Evolutionary conservation across 2,329 filamentous ascomycete species (phyloP).

Genomic region (Penicillium sp.): DNA sequence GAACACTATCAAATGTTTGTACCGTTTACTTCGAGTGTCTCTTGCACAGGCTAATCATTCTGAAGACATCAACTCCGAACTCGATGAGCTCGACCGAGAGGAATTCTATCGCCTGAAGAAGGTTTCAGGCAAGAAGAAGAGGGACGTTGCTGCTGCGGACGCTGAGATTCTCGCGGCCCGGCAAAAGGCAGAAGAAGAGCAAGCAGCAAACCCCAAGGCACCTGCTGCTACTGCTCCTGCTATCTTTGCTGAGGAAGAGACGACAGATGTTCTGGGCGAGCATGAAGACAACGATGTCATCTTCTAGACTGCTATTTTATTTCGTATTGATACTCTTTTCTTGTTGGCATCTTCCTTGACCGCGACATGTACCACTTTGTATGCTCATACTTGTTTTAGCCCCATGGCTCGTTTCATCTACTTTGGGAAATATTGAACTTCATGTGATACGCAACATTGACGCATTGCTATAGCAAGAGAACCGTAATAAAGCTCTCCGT

Average conservation of each 20-base stretch:
- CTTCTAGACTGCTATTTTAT: conserved; percentile 54
- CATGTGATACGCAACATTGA: conserved; percentile 6
- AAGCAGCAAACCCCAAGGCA: conserved; percentile 50
- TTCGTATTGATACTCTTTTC: conserved; percentile 21
- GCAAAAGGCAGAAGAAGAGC: conserved; percentile 49
- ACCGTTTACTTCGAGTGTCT: neutral
- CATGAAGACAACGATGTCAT: conserved; percentile 83
- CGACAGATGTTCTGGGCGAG: conserved; percentile 68
- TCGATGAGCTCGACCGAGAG: conserved; percentile 95
- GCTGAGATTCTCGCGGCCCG: conserved; percentile 66
- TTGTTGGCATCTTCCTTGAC: conserved; percentile 6
- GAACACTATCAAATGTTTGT: conserved; percentile 93
- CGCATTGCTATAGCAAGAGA: neutral
- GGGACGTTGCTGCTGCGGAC: conserved; percentile 69
- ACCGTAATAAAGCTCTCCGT: conserved; percentile 9
- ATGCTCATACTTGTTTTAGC: conserved; percentile 3
- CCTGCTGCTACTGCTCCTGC: conserved; percentile 35
- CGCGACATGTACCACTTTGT: conserved; percentile 15
- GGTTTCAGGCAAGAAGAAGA: conserved; percentile 79
- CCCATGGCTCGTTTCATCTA: conserved; percentile 2
- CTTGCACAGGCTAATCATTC: conserved; percentile 3
- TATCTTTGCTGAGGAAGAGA: conserved; percentile 41
- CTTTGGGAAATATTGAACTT: conserved; percentile 11
- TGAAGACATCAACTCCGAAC: conserved; percentile 92
- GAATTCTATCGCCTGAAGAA: conserved; percentile 99